A percentile compares a stretch with the other conserved stretches of the same genome.
Evolutionary conservation across 305 asterid genomes (phyloP).

Genomic region (Solanum hybrid): DNA sequence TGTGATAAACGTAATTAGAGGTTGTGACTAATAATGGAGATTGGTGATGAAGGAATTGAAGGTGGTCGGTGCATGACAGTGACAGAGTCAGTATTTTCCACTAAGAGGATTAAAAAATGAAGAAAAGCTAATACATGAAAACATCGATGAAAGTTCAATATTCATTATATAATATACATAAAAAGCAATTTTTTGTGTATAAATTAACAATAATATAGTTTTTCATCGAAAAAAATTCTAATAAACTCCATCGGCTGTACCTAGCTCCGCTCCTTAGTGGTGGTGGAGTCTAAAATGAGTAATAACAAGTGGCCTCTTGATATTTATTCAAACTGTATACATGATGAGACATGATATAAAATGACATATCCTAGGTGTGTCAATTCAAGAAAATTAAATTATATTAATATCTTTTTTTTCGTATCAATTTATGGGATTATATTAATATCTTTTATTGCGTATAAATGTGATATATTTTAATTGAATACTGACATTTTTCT

Average conservation of each 20-base stretch:
- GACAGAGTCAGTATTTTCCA: accelerated
- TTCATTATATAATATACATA: no score
- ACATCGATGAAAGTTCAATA: accelerated
- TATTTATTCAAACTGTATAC: not conserved
- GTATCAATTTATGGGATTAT: not conserved
- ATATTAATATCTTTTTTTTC: not conserved
- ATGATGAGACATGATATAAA: not conserved
- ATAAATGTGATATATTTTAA: not conserved
- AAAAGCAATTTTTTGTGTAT: no score
- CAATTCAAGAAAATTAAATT: not conserved
- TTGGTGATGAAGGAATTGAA: not conserved
- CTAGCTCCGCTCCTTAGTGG: not conserved
- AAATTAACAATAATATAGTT: not conserved
- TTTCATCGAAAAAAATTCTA: not conserved
- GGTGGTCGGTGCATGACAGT: accelerated
- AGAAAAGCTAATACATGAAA: not conserved
- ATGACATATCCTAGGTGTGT: accelerated
- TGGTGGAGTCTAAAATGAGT: not conserved
- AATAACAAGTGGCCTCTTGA: not conserved
- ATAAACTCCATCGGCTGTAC: no score
- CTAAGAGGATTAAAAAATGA: no score
- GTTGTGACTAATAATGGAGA: not conserved
- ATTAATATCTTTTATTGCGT: not conserved
- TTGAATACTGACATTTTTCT: not conserved
- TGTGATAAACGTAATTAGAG: accelerated